Evolutionary conservation across 2,329 filamentous ascomycete genomes (phyloP).

Genomic region (Botrytis squamosa): DNA sequence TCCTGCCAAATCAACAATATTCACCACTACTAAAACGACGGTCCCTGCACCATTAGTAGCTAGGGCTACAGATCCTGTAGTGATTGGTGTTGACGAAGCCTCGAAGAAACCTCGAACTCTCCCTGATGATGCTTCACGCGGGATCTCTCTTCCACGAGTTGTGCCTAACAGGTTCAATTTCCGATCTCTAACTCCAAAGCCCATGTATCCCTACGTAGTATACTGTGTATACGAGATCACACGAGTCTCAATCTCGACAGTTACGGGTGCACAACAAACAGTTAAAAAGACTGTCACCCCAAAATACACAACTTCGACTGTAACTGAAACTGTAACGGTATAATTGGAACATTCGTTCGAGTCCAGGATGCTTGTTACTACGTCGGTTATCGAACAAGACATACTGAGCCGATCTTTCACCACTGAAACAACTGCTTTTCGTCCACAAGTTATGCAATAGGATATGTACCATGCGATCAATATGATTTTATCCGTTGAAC

Average conservation of each 20-base stretch:
- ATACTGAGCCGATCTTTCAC: background rate
- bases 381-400: background rate
- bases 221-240: background rate
- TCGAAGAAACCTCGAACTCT: background rate
- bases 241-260: background rate
- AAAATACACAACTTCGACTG: background rate
- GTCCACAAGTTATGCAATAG: background rate
- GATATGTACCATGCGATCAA: background rate
- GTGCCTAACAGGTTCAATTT: background rate
- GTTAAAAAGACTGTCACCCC: background rate
- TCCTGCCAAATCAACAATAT: background rate
- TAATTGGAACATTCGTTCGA: background rate
- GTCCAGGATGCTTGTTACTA: background rate
- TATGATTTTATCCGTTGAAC: background rate
- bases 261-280: background rate
- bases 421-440: background rate
- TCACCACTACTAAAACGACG: background rate
- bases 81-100: background rate
- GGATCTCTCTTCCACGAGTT: background rate
- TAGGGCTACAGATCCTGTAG: background rate
- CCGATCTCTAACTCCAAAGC: background rate
- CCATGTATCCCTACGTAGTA: background rate
- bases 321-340: background rate
- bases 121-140: background rate
- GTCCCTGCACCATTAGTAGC: accelerated